Base-by-base conservation (phyloP, 495 filamentous ascomycete genomes). In the Penicillium diatomitis region DNA sequence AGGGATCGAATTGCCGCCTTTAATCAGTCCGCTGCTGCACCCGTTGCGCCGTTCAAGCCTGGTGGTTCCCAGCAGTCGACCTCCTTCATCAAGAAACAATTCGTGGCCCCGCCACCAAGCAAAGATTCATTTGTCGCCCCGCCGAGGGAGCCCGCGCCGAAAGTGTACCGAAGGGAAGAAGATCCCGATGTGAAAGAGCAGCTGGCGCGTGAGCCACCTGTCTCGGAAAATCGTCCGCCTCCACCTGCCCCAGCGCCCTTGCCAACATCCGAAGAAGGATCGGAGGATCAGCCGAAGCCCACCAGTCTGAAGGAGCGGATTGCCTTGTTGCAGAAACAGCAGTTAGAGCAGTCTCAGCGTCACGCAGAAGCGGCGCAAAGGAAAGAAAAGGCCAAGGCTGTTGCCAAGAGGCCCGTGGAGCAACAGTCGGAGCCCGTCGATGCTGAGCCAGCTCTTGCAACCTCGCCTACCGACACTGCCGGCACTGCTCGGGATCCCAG, bases 1-100 rank as follows among this genome's bases (percentile, higher is more conserved):
- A 88, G 76, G 52, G 92, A 97, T 64, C 89, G 94, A 47, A 92
- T 98, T 57, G 94, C 94, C 6, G 89, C 90, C 12, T 98, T 98
- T 70, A 98, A 98, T 63, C 94, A 89, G 61, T 74, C 86, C 20
- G 80, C 90, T 27, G 86, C 88, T 4, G 79, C 91, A 5, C 92
- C 92, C 8, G 68, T 92, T 48, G 80, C 88, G 4, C 92, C 94
- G 3, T 88, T 89, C 65, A 95, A 96, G 57, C 88, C 89, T 8
- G 74, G 79, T 51, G 78, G 79, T 46, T 61, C 74, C 39, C 72
- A 79, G 29, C 74, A 78, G 39, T 75, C 78, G 8, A 71, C 72
- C 42, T 76, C 78, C 49, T 97, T 97, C 55, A 81, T 97, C 64
- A 96, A 94, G 75, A 97, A 97, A 66, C 89, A 92, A n/a, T 98